These are phyloP conservation scores for Aspergillus diversus DNA, from an alignment of 495 filamentous ascomycete genomes.

Conservation along the genomic window DNA sequence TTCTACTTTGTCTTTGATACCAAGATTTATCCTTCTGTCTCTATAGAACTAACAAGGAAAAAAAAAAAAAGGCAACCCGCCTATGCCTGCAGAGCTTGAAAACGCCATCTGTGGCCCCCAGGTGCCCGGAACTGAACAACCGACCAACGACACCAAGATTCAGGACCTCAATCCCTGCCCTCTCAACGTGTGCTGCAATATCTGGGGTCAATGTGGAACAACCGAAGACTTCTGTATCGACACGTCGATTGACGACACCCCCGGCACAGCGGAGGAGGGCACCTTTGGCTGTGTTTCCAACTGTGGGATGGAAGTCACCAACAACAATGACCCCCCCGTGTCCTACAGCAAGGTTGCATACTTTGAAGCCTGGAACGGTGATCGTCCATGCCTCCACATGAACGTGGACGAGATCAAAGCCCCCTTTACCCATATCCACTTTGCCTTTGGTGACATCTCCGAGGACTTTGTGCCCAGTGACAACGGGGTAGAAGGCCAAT, in stretches of 20 bases:
- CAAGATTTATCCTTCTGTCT: background rate
- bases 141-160: slow-evolving; percentile 25
- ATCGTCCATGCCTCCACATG: slow-evolving; percentile 2
- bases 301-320: slow-evolving; percentile 46
- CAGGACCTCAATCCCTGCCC: slow-evolving; percentile 31
- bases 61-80: slow-evolving; percentile 38
- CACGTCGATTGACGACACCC: slow-evolving; percentile 29
- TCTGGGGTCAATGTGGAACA: slow-evolving; percentile 47
- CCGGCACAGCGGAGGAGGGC: slow-evolving; percentile 36
- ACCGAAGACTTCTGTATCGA: slow-evolving; percentile 49
- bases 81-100: slow-evolving; percentile 41
- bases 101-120: slow-evolving; percentile 51
- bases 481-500: slow-evolving; percentile 21
- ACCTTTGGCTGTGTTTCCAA: slow-evolving; percentile 50
- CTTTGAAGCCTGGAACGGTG: slow-evolving; percentile 4
- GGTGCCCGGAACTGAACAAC: slow-evolving; percentile 34
- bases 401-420: slow-evolving; percentile 13
- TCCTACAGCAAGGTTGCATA: background rate
- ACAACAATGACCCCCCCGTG: slow-evolving; percentile 16
- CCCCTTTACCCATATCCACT: slow-evolving; percentile 46
- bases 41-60: background rate
- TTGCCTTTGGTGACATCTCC: slow-evolving; percentile 44
- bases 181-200: slow-evolving; percentile 33
- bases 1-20: too few species aligned
- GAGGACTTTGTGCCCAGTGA: slow-evolving; percentile 25